Conservation (phyloP, 768 basidiomycete species). For the Saitozyma podzolica region DNA sequence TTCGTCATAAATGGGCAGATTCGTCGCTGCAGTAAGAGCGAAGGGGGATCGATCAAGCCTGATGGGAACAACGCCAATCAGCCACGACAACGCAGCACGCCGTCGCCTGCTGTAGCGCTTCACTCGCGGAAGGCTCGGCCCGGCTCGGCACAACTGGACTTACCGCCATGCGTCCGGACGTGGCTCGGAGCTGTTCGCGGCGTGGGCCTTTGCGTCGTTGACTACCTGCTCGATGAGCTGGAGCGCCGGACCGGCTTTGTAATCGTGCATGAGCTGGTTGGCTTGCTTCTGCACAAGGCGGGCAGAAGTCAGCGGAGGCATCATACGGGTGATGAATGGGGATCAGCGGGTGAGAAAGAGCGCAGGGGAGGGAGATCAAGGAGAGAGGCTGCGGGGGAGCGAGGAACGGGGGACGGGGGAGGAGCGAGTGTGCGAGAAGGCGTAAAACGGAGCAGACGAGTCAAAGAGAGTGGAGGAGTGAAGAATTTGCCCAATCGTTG, state of each 20-base stretch:
- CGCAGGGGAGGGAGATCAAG: not conserved
- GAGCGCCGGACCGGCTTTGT: conserved; percentile 35
- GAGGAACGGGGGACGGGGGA: no score
- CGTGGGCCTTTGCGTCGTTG: conserved; percentile 33
- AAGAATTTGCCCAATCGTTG: no score
- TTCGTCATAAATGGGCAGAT: conserved; percentile 48
- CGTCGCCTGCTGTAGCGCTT: no score
- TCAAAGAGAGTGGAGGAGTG: no score
- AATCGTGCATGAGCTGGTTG: conserved; percentile 30
- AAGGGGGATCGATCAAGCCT: conserved; percentile 44
- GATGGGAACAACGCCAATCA: not conserved
- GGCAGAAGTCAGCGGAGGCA: no score
- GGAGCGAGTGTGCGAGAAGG: no score
- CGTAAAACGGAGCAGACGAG: no score
- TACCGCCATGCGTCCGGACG: conserved; percentile 49
- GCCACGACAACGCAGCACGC: not conserved
- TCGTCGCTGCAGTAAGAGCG: conserved; percentile 42
- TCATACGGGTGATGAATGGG: not conserved
- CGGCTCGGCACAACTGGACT: conserved; percentile 3
- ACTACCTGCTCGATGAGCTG: conserved; percentile 38
- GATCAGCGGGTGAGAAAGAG: not conserved
- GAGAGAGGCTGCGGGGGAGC: not conserved
- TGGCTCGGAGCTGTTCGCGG: conserved; percentile 4
- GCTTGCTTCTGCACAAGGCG: conserved; percentile 12
- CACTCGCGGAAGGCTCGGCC: no score